Conservation (phyloP, 2,329 filamentous ascomycete genomes). For the Coniochaeta hoffmannii region DNA sequence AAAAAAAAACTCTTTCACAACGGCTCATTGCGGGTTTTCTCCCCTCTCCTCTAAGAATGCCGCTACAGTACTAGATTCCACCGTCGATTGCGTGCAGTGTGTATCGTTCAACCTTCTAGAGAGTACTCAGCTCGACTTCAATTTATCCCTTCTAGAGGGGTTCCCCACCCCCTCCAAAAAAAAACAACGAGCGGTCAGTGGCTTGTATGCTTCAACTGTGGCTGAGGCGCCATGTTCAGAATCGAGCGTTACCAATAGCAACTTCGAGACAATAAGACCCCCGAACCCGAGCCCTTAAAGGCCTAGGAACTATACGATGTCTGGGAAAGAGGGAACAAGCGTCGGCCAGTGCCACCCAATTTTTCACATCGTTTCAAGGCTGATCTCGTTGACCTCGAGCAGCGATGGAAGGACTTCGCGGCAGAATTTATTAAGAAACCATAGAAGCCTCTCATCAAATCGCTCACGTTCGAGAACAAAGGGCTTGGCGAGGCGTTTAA, state of each 20-base stretch:
- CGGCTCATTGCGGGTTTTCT: not conserved
- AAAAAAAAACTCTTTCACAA: not conserved
- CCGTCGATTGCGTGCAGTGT: not conserved
- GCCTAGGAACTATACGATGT: no score
- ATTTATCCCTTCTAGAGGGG: constrained; percentile 1
- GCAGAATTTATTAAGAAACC: no score
- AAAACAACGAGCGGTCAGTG: constrained; percentile 1
- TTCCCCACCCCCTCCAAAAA: not conserved
- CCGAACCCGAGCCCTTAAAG: not conserved
- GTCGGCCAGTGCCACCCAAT: no score
- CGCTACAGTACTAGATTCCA: not conserved
- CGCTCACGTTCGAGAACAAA: no score
- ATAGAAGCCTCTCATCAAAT: no score
- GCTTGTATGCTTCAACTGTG: not conserved
- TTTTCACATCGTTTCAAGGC: no score
- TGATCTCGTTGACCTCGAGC: no score
- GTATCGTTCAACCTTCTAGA: not conserved
- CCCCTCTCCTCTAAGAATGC: not conserved
- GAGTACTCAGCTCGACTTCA: not conserved
- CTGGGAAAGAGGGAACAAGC: no score
- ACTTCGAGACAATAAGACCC: not conserved
- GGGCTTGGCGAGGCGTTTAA: no score
- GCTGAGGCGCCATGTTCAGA: not conserved
- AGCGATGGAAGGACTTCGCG: no score
- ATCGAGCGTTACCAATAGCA: not conserved